A percentile compares a stretch with the other conserved stretches of the same genome.
Conservation (phyloP, 345 rosid species). For the Nephelium lappaceum region DNA sequence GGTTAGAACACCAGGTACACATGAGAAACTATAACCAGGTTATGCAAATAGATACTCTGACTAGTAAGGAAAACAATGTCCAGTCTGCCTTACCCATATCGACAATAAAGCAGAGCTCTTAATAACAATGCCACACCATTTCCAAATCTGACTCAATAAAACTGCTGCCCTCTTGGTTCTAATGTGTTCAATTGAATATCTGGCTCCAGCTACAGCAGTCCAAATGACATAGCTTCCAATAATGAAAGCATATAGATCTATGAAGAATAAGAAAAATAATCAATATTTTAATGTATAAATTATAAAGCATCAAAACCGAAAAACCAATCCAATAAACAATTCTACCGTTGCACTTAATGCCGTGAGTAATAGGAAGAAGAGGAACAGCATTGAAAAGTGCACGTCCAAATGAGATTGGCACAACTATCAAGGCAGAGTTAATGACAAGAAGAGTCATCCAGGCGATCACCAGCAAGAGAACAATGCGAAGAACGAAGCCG, state of each 20-base stretch:
- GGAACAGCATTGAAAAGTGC: constrained; percentile 91
- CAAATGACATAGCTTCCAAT: constrained; percentile 96
- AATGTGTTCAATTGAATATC: constrained; percentile 80
- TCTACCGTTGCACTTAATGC: constrained; percentile 96
- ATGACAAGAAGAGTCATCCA: constrained; percentile 96
- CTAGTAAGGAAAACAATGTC: not conserved
- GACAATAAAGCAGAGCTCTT: constrained; percentile 85
- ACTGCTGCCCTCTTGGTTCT: constrained; percentile 74
- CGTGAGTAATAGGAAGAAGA: constrained; percentile 93
- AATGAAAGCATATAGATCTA: constrained; percentile 91
- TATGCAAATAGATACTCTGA: constrained; percentile 1
- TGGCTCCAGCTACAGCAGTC: constrained; percentile 85
- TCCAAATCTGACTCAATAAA: constrained; percentile 73
- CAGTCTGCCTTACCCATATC: constrained; percentile 71
- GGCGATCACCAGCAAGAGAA: constrained; percentile 84
- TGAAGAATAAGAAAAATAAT: constrained; percentile 14
- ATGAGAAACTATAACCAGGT: not conserved
- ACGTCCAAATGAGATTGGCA: constrained; percentile 96
- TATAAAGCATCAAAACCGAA: not conserved
- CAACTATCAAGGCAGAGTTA: constrained; percentile 85
- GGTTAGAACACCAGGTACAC: not conserved
- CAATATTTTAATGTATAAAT: constrained; percentile 19
- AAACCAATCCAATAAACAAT: constrained; percentile 9
- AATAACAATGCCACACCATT: constrained; percentile 83
- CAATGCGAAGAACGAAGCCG: constrained; percentile 77